Conservation (phyloP, 352 stramenopile genomes). For the Phytopythium vexans region DNA sequence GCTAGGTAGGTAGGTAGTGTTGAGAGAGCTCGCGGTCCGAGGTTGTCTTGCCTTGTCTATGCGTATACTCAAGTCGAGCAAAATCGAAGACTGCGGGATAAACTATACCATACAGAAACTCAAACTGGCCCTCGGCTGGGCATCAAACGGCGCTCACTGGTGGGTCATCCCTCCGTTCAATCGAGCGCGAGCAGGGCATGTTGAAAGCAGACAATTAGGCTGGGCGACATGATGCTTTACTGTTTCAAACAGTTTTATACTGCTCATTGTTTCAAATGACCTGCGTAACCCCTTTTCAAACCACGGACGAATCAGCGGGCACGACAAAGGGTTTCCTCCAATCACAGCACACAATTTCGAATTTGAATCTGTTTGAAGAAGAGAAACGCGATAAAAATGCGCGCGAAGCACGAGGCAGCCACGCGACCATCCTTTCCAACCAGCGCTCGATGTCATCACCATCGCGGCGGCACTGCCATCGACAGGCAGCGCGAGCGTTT, state of each 20-base stretch:
- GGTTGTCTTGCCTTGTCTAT: slow-evolving; percentile 79
- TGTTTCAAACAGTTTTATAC: slow-evolving; percentile 6
- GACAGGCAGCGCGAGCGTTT: no score
- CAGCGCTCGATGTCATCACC: no score
- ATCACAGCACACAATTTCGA: background rate
- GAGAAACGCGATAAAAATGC: background rate
- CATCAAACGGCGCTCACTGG: background rate
- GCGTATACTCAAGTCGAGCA: slow-evolving; percentile 70
- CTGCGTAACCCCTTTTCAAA: background rate
- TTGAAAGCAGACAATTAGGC: background rate
- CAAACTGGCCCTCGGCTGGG: background rate
- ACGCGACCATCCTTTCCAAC: no score
- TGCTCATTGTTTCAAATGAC: background rate
- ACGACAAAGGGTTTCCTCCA: background rate
- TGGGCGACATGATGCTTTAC: slow-evolving; percentile 3
- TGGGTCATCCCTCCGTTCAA: slow-evolving; percentile 28
- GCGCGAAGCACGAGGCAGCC: background rate
- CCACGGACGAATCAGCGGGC: background rate
- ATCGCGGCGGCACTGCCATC: no score
- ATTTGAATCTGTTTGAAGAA: slow-evolving; percentile 2
- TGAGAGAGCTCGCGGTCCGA: slow-evolving; percentile 9
- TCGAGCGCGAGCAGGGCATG: background rate
- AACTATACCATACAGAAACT: slow-evolving; percentile 81
- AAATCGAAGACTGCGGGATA: slow-evolving; percentile 75
- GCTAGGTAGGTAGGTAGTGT: background rate